These are phyloP conservation scores for Cutaneotrichosporon cavernicola DNA, from an alignment of 1,284 basidiomycete species.

Conservation along the genomic window DNA sequence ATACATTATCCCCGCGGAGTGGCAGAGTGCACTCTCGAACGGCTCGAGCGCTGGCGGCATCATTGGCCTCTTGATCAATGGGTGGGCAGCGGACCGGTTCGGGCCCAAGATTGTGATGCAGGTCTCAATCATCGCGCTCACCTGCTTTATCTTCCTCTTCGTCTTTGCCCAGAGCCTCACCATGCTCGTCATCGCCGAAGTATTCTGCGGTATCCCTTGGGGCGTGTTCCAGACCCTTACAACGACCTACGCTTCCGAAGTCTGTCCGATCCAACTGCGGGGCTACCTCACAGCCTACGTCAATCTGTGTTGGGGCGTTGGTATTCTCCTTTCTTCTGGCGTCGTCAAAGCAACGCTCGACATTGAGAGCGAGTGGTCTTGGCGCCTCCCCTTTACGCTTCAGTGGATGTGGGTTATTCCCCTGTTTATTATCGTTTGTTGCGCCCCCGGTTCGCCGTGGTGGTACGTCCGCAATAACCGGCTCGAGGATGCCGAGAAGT, in stretches of 20 bases:
- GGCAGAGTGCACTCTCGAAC: conserved; percentile 32
- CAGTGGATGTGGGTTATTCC: conserved; percentile 50
- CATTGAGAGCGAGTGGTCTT: conserved; percentile 41
- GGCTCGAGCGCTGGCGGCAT: conserved; percentile 23
- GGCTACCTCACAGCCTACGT: conserved; percentile 49
- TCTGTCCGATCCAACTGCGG: conserved; percentile 53
- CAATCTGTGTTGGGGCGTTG: conserved; percentile 49
- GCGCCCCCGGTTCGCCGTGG: conserved; percentile 40
- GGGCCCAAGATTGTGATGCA: conserved; percentile 36
- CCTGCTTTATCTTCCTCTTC: conserved; percentile 44
- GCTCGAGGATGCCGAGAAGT: conserved; percentile 37
- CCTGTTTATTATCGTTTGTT: conserved; percentile 40
- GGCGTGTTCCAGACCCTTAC: conserved; percentile 32
- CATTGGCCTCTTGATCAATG: conserved; percentile 30
- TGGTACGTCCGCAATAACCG: conserved; percentile 43
- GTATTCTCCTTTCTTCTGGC: conserved; percentile 50
- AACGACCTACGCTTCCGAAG: conserved; percentile 52
- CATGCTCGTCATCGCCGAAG: conserved; percentile 32
- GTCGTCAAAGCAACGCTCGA: conserved; percentile 51
- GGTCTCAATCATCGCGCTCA: conserved; percentile 39
- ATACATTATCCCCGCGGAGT: conserved; percentile 25
- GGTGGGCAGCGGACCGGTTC: conserved; percentile 30
- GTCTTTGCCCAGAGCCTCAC: conserved; percentile 39
- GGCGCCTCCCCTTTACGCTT: conserved; percentile 33
- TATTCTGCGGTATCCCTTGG: conserved; percentile 35